Percentiles rank a stretch among this genome's conserved stretches.
phyloP scores from a whole-genome alignment of 2,329 filamentous ascomycete species.

The Zymoseptoria pseudotritici region DNA sequence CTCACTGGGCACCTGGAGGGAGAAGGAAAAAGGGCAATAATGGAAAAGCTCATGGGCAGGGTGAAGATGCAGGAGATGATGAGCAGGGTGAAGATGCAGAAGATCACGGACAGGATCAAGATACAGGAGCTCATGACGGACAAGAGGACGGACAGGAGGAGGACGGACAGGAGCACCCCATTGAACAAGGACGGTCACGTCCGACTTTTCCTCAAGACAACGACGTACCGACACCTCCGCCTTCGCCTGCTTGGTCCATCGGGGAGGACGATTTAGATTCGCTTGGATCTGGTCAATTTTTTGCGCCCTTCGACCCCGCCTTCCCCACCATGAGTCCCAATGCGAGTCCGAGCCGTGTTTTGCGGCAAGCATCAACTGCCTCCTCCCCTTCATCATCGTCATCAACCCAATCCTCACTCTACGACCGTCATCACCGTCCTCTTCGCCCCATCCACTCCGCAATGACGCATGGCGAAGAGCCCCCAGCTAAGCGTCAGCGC shows the following conservation, averaged over 20 bases:
- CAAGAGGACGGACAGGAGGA: too few species aligned
- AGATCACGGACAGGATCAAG: background rate
- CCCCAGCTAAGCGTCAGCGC: background rate
- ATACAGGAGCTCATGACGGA: background rate
- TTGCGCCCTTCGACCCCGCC: too few species aligned
- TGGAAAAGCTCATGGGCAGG: background rate
- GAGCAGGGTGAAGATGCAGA: background rate
- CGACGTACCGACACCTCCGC: background rate
- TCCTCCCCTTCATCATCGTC: background rate
- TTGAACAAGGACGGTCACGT: background rate
- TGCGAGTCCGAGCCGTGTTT: background rate
- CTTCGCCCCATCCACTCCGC: background rate
- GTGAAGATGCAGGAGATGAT: background rate
- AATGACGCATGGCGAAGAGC: background rate
- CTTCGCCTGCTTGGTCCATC: background rate
- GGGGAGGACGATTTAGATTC: too few species aligned
- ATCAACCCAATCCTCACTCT: background rate
- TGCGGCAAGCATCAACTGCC: background rate
- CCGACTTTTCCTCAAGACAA: background rate
- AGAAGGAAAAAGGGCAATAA: background rate
- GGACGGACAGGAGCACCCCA: background rate
- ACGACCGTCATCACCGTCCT: background rate
- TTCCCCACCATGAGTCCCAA: background rate
- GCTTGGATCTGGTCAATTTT: too few species aligned
- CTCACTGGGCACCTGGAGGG: background rate